Percentiles rank a stretch among this genome's conserved stretches.
Evolutionary conservation across 176 grass and related monocot species (phyloP).

Genomic region (Ananas comosus): DNA sequence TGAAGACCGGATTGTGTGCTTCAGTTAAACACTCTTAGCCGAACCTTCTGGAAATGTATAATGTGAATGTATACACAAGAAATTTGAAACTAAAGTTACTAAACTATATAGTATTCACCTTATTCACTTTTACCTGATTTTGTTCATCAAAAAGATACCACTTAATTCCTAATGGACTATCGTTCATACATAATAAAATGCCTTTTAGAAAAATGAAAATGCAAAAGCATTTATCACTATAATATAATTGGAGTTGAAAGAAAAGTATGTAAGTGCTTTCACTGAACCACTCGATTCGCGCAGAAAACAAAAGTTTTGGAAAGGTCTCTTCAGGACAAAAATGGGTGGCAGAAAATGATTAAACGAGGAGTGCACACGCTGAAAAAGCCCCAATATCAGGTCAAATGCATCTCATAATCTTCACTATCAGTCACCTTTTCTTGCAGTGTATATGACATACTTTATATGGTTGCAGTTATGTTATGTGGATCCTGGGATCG

Average conservation of each 20-base stretch:
- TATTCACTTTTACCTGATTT: neutral
- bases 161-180: neutral
- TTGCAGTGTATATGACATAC: neutral
- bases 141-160: neutral
- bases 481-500: slow-evolving; percentile 76
- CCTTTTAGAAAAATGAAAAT: neutral
- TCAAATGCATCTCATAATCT: slow-evolving; percentile 12
- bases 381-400: slow-evolving; percentile 87
- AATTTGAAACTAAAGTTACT: neutral
- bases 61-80: neutral
- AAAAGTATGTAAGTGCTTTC: neutral
- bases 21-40: neutral
- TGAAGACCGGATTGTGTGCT: neutral
- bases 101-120: neutral
- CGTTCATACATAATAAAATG: neutral
- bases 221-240: neutral
- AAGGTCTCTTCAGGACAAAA: slow-evolving; percentile 50
- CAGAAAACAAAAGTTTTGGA: slow-evolving; percentile 72
- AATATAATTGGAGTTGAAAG: neutral
- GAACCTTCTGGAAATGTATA: neutral
- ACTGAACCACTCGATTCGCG: neutral
- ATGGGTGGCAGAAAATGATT: slow-evolving; percentile 57
- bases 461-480: slow-evolving; percentile 48
- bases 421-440: neutral
- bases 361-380: slow-evolving; percentile 87